Percentiles rank a stretch among this genome's conserved stretches.
These are phyloP conservation scores for Amborella trichopoda DNA, from an alignment of 164 flowering plant genomes.

Conservation along the genomic window DNA sequence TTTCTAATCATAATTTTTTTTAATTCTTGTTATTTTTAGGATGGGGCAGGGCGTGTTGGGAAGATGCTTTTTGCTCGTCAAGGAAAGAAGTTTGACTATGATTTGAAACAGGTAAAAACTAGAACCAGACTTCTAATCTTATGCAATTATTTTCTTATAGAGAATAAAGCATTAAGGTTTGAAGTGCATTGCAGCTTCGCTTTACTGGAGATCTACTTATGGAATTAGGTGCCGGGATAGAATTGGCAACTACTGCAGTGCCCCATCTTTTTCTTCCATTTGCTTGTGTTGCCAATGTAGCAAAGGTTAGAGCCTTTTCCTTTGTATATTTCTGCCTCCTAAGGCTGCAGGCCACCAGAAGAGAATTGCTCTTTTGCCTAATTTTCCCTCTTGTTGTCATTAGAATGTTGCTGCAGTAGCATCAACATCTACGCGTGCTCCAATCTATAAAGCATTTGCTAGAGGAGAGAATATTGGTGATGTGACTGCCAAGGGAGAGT, in stretches of 20 bases:
- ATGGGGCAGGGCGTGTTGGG: conserved; percentile 99
- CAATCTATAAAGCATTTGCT: conserved; percentile 99
- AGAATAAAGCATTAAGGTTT: background rate
- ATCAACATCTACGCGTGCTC: conserved; percentile 96
- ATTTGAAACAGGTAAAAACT: conserved; percentile 73
- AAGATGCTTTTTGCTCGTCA: conserved; percentile 94
- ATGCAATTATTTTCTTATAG: background rate
- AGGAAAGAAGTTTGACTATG: conserved; percentile 97
- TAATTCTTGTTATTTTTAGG: conserved; percentile 23
- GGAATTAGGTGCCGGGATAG: conserved; percentile 97
- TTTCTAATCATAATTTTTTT: background rate
- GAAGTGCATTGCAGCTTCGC: conserved; percentile 48
- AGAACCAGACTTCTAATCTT: background rate
- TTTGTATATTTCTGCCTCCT: background rate
- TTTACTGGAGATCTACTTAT: conserved; percentile 92
- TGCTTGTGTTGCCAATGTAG: conserved; percentile 97
- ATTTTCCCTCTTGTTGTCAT: conserved; percentile 1
- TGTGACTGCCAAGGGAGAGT: conserved; percentile 99
- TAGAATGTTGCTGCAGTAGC: conserved; percentile 99
- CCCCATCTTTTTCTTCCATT: conserved; percentile 96
- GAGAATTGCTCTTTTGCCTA: no score
- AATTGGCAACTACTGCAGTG: conserved; percentile 86
- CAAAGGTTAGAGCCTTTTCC: conserved; percentile 45
- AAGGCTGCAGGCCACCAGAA: no score
- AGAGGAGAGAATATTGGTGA: conserved; percentile 98